Evolutionary conservation across 139 green algal species (phyloP).

Genomic region (Chlorella sp.): DNA sequence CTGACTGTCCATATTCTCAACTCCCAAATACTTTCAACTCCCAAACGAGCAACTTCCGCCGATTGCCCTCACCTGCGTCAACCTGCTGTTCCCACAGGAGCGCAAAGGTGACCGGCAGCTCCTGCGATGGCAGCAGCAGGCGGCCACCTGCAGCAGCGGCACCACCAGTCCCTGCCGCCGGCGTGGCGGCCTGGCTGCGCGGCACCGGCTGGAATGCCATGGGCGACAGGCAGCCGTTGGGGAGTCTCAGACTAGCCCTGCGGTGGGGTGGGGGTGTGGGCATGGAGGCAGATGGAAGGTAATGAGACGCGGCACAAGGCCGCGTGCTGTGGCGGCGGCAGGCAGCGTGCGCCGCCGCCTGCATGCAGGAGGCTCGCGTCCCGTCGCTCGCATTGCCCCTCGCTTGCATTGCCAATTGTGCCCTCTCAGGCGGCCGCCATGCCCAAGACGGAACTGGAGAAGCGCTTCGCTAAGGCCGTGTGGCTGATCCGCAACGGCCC

Average conservation of each 20-base stretch:
- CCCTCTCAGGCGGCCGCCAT: not conserved
- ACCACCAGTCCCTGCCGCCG: not conserved
- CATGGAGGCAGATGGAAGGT: no score
- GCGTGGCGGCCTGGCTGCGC: not conserved
- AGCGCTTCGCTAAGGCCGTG: conserved; percentile 24
- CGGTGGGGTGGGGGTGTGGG: no score
- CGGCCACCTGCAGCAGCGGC: not conserved
- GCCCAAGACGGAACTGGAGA: conserved; percentile 2
- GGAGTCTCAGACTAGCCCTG: conserved; percentile 43
- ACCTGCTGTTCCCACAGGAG: conserved; percentile 49
- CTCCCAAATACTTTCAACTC: no score
- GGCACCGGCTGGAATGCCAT: conserved; percentile 48
- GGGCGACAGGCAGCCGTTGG: conserved; percentile 55
- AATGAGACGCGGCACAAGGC: no score
- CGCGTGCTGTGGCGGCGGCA: no score
- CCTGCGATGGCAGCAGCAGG: conserved; percentile 23
- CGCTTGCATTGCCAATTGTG: no score
- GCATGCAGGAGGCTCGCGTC: no score
- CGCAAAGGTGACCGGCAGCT: conserved; percentile 5
- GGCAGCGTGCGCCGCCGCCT: no score
- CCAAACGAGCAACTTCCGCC: not conserved
- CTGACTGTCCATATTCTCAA: no score
- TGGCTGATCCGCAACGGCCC: conserved; percentile 77
- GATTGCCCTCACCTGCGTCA: conserved; percentile 6
- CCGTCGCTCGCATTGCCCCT: no score